phyloP scores from a whole-genome alignment of 768 basidiomycete species.

The Suillus subaureus region DNA sequence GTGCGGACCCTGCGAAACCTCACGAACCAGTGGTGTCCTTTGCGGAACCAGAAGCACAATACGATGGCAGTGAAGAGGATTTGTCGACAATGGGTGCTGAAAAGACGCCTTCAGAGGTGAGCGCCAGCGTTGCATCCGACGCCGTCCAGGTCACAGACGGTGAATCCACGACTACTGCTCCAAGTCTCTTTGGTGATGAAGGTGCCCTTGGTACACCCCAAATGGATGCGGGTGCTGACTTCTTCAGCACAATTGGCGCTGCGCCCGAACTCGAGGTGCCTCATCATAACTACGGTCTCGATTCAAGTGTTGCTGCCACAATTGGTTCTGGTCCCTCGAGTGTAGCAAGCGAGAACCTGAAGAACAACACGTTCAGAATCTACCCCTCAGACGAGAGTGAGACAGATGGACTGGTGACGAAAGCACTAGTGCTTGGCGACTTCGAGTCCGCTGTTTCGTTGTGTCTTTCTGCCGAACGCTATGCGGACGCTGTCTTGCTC shows the following conservation, averaged over 20 bases:
- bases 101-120: conserved; percentile 65
- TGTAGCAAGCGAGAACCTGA: conserved; percentile 69
- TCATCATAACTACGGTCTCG: conserved; percentile 76
- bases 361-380: conserved; percentile 86
- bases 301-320: conserved; percentile 94
- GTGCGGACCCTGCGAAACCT: conserved; percentile 44
- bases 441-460: conserved; percentile 90
- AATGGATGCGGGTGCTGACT: conserved; percentile 72
- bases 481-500: conserved; percentile 92
- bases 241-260: conserved; percentile 81
- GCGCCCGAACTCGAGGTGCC: conserved; percentile 65
- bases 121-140: conserved; percentile 64
- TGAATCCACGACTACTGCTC: conserved; percentile 84
- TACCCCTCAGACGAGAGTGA: conserved; percentile 88
- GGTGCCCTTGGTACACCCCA: conserved; percentile 61
- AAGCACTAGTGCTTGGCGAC: conserved; percentile 94
- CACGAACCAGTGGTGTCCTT: conserved; percentile 85
- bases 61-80: conserved; percentile 34
- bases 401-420: conserved; percentile 85
- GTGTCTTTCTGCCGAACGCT: conserved; percentile 86
- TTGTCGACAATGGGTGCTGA: conserved; percentile 31
- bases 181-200: conserved; percentile 88
- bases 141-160: conserved; percentile 63
- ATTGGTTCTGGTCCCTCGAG: conserved; percentile 90
- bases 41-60: conserved; percentile 63